phyloP scores from a whole-genome alignment of 1,284 basidiomycete species.

The Cryptococcus deneoformans region DNA sequence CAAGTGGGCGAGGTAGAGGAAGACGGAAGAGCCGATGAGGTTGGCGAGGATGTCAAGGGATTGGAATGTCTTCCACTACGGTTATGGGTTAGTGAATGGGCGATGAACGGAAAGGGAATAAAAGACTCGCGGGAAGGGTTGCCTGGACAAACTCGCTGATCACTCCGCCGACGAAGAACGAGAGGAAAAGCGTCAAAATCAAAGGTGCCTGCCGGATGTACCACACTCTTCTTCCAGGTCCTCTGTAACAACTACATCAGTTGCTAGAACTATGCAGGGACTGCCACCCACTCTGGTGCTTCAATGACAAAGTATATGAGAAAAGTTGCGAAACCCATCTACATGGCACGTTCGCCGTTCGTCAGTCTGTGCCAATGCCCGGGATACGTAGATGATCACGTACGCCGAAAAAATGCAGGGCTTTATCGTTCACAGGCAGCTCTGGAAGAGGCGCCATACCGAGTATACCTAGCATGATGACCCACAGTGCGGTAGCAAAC shows the following conservation, averaged over 20 bases:
- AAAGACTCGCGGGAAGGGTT: constrained; percentile 42
- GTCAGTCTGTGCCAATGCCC: background rate
- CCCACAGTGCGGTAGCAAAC: constrained; percentile 44
- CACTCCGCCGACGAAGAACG: constrained; percentile 45
- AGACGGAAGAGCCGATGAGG: constrained; percentile 40
- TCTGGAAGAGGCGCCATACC: constrained; percentile 45
- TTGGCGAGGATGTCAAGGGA: constrained; percentile 47
- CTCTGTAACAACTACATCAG: constrained; percentile 17
- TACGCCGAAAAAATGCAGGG: constrained; percentile 49
- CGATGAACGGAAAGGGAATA: background rate
- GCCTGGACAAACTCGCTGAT: constrained; percentile 45
- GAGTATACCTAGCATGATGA: constrained; percentile 42
- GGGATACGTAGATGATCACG: constrained; percentile 6
- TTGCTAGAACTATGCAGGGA: background rate
- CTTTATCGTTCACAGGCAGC: constrained; percentile 48
- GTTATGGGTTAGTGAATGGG: background rate
- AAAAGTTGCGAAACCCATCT: constrained; percentile 49
- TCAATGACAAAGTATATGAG: constrained; percentile 46
- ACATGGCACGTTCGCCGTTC: background rate
- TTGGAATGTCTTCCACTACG: constrained; percentile 46
- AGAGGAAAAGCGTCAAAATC: constrained; percentile 34
- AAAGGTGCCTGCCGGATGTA: constrained; percentile 47
- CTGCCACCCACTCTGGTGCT: constrained; percentile 43
- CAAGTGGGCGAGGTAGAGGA: constrained; percentile 43
- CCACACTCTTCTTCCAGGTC: constrained; percentile 42